Base-by-base conservation (phyloP, 495 filamentous ascomycete genomes). In the Lindgomyces ingoldianus region DNA sequence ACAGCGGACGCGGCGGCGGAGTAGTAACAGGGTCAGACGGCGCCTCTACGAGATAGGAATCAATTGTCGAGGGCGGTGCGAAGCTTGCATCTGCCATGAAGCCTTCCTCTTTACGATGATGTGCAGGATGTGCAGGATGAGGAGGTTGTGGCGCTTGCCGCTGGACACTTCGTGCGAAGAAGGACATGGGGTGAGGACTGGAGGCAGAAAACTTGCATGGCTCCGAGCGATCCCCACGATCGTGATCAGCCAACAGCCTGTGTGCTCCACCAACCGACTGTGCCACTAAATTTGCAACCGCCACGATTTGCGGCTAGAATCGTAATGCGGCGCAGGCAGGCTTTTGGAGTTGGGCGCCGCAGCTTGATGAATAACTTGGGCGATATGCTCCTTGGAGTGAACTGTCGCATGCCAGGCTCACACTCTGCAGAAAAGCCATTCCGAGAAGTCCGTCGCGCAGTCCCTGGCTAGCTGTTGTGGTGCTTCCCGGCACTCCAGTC, bases 91-190 rank as follows among this genome's bases (percentile, higher is more conserved):
- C 63, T 47, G 36, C 39, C 49, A 57, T 39, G 58, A 55, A 50
- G 53, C 62, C 39, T 60, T 55, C 71, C 69, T 51, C 65, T 71
- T 65, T 68, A 70, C 39, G 76, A 69, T 27, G 75, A 80, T 47
- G 75, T 75, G 50, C 72, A 79, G 50, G 82, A 82, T 69, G n/a
- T n/a, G n/a, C n/a, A n/a, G n/a, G n/a, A n/a, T n/a, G 76, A 79
- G 66, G 70, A 45, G 77, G 57, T 27, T 65, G 51, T 57, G 62
- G 57, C 52, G 51, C 61, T 64, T 73, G 61, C 64, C 55, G 56
- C 57, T 47, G 42, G 42, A 56, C 18, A 62, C 45, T 62, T 29
- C 21, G 41, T 14, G 47, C 36, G 44, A 41, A 53, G 16, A 52
- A 39, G 21, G 39, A 45, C 65, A 68, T 62, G 64, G 64, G 51